Evolutionary conservation across 2,329 filamentous ascomycete species (phyloP), one percentile per base, ranked within the genome.

Genomic region (Domatiomyces catenatus): DNA sequence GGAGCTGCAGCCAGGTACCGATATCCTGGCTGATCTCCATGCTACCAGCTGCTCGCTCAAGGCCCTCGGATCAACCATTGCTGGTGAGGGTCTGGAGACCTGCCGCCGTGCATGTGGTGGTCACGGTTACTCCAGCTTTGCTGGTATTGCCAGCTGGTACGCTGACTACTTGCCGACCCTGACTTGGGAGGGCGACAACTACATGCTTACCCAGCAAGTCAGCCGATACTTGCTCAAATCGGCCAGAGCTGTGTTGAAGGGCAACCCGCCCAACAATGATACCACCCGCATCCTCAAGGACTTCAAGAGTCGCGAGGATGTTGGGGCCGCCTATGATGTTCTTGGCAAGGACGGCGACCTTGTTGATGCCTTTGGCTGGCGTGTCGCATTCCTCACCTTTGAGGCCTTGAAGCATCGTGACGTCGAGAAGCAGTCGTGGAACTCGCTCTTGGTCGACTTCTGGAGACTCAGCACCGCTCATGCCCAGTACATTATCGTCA

Each of bases 191-290:
- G 84, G 84, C 44, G 84, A 86, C 69, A 86, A 86, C 71, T 87
- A 84, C 70, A 86, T 88, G 83, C 71, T 88, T 52, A 85, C 82
- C 8, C 84, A 88, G 65, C 84, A 88, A 68, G 83, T 87, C 2
- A 81, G 81, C 2, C 76, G 83, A 52, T 87, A 87, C 45, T 75
- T 88, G 45, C 75, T 88, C 56, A 88, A 87, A 73, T 79, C 83
- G 2, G 83, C 83, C 0, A 80, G 84, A 43, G 74, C 77, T 1
- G 83, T 87, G 0, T 68, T 86, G n/a, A 70, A 75, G 12, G 79
- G 78, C 56, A 76, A 81, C 54, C 72, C 76, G 52, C 69, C 81
- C 45, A 72, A 73, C 57, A 85, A 86, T 62, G 81, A 85, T 66
- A 86, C 81, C 2, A 78, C 78, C 2, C 71, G 70, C 28, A 83